Evolutionary conservation across 352 stramenopile genomes (phyloP).

Genomic region (Plasmopara viticola): DNA sequence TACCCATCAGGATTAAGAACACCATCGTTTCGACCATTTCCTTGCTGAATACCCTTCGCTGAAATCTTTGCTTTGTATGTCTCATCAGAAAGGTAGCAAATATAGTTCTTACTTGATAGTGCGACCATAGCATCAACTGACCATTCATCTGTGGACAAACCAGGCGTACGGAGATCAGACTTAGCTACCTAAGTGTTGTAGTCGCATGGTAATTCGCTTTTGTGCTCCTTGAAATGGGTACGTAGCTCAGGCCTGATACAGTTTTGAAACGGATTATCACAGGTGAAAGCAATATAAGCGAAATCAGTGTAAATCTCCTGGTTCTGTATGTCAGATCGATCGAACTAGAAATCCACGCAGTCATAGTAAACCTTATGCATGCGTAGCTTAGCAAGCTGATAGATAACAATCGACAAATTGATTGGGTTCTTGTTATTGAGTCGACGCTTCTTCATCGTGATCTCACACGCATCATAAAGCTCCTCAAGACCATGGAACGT

Average conservation of each 20-base stretch:
- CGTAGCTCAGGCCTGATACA: not conserved
- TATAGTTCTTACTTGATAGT: not conserved
- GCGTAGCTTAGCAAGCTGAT: not conserved
- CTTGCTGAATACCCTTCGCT: not conserved
- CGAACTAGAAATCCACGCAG: not conserved
- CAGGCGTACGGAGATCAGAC: not conserved
- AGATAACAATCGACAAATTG: not conserved
- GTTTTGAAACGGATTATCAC: not conserved
- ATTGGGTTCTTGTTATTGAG: not conserved
- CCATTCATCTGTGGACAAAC: not conserved
- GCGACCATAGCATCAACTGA: not conserved
- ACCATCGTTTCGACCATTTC: constrained; percentile 1
- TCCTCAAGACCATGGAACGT: not conserved
- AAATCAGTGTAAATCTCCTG: not conserved
- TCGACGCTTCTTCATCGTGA: not conserved
- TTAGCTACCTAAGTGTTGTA: not conserved
- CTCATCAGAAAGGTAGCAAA: not conserved
- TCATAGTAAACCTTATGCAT: not conserved
- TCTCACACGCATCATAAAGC: not conserved
- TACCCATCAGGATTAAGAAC: constrained; percentile 1
- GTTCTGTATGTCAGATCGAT: not conserved
- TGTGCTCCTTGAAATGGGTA: not conserved
- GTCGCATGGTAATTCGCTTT: not conserved
- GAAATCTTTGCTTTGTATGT: not conserved
- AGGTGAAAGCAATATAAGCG: not conserved